phyloP scores from a whole-genome alignment of 345 rosid species.

The Nasturtium officinale region DNA sequence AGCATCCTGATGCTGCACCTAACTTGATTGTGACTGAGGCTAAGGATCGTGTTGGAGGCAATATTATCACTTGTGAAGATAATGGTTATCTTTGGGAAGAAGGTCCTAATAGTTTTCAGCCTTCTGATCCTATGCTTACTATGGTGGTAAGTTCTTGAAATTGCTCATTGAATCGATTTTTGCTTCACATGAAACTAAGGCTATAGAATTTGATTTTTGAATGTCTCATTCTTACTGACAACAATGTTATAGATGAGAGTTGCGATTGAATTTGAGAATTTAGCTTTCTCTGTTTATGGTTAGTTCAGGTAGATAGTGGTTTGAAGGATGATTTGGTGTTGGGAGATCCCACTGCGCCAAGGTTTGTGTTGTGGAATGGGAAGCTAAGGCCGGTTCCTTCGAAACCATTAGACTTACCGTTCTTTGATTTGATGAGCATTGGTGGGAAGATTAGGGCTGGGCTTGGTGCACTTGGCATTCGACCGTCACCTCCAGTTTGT shows the following conservation, averaged over 20 bases:
- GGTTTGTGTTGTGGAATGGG: slow-evolving; percentile 88
- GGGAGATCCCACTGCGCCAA: slow-evolving; percentile 91
- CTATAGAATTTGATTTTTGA: background rate
- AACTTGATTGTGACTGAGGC: slow-evolving; percentile 87
- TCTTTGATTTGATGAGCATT: slow-evolving; percentile 87
- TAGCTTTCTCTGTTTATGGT: slow-evolving; percentile 8
- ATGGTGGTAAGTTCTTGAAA: slow-evolving; percentile 63
- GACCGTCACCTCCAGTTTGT: slow-evolving; percentile 93
- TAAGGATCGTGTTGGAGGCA: slow-evolving; percentile 83
- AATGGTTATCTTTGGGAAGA: slow-evolving; percentile 96
- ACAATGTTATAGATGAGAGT: slow-evolving; percentile 9
- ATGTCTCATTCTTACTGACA: background rate
- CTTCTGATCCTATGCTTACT: slow-evolving; percentile 90
- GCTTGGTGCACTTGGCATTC: slow-evolving; percentile 80
- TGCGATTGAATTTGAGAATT: background rate
- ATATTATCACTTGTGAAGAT: slow-evolving; percentile 75
- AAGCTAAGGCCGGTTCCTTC: slow-evolving; percentile 88
- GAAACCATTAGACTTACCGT: slow-evolving; percentile 67
- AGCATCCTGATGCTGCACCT: slow-evolving; percentile 61
- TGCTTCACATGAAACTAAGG: background rate
- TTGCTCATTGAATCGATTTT: background rate
- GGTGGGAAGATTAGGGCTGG: slow-evolving; percentile 92
- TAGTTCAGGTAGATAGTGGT: slow-evolving; percentile 78
- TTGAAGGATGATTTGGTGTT: slow-evolving; percentile 83
- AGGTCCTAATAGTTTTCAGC: slow-evolving; percentile 96